Evolutionary conservation across 257 asterid species (phyloP), one percentile per base, ranked within the genome.

Genomic region (Datura wrightii): DNA sequence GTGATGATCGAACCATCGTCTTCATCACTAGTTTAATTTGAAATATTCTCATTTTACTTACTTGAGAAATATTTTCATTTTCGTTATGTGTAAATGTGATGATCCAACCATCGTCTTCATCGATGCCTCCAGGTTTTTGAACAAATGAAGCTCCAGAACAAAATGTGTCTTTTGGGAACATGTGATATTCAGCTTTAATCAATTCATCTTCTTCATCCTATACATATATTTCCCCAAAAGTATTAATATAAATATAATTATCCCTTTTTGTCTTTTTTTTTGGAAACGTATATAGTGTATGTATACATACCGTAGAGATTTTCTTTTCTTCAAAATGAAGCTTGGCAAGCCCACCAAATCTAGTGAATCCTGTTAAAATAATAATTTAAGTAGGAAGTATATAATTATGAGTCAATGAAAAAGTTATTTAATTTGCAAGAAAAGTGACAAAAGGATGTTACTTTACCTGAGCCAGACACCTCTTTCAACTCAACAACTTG

Each of bases 61-160:
- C 91, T 56, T 89, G 84, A 36, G 89, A 89, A 18, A 16, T 60
- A 66, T 87, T 66, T 0, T 78, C 54, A 4, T 86, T 82, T 79
- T 89, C 87, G 48, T 84, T 62, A 24, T 89, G 92, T 5, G 80
- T 83, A 60, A 48, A 85, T 4, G 84, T 41, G 31, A 89, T 87
- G 62, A 89, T 84, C 89, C 90, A 89, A 16, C 91, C 89, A 65
- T 85, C 88, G 71, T 87, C 91, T 59, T 89, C 91, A 3, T 87
- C 83, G 10, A 2, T 31, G 36, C 55, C 79, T 34, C 56, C 84
- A 19, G 6, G 10, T 53, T 84, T 89, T 13, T 82, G 72, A 11
- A 87, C 89, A 62, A 84, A 86, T 18, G 85, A 42, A 50, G 85
- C 63, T 8, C 91, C 88, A 7, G 79, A 62, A 71, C 86, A 85